Conservation (phyloP, 2,329 filamentous ascomycete species). For the Lecanicillium sp. region DNA sequence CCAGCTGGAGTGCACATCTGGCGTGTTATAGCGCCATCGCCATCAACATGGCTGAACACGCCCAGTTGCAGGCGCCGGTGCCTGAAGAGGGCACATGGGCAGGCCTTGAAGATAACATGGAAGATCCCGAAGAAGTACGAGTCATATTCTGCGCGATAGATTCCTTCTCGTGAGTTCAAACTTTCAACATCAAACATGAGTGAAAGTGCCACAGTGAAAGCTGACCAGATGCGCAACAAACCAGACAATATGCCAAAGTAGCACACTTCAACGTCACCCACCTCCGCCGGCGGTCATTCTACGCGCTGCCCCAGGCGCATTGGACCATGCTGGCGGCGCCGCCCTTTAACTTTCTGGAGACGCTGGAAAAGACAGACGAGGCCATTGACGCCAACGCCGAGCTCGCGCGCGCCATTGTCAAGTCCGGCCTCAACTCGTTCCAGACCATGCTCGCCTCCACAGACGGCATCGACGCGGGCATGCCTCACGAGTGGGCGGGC, state of each 20-base stretch:
- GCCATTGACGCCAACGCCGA: constrained; percentile 86
- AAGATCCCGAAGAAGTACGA: constrained; percentile 69
- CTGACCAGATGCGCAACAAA: constrained; percentile 1
- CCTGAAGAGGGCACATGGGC: constrained; percentile 3
- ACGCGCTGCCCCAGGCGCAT: constrained; percentile 76
- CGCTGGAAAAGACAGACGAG: constrained; percentile 70
- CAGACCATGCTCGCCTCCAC: constrained; percentile 34
- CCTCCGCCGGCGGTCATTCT: constrained; percentile 84
- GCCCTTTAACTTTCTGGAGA: constrained; percentile 77
- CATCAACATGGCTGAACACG: no score
- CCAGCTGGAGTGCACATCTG: no score
- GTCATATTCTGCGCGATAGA: constrained; percentile 79
- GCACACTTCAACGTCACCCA: constrained; percentile 91
- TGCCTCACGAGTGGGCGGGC: constrained; percentile 60
- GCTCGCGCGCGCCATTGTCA: constrained; percentile 70
- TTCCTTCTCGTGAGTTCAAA: constrained; percentile 69
- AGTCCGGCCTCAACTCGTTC: constrained; percentile 61
- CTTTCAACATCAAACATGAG: not conserved
- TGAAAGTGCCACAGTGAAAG: constrained; percentile 1
- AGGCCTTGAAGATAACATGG: constrained; percentile 9
- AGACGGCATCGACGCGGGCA: constrained; percentile 31
- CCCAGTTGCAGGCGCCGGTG: no score
- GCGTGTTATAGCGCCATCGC: no score
- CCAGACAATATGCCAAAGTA: constrained; percentile 73
- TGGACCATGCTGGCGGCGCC: constrained; percentile 74